Conservation (phyloP, 345 rosid species). For the Salix udensis region DNA sequence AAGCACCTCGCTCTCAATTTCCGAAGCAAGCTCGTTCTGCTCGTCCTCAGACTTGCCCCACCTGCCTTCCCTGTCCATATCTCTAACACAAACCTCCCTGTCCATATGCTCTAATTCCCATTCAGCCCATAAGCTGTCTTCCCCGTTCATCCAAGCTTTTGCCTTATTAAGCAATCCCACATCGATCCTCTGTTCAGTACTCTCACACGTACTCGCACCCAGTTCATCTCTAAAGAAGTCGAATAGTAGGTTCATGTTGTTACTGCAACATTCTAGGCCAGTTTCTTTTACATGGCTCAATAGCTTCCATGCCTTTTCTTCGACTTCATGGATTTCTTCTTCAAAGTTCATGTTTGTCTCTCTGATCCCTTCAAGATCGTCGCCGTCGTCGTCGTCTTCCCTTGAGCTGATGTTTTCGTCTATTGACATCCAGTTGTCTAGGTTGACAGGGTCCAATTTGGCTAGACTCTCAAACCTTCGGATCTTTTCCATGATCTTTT, state of each 20-base stretch:
- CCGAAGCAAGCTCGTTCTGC: slow-evolving; percentile 28
- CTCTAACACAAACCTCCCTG: slow-evolving; percentile 33
- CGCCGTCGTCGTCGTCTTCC: neutral
- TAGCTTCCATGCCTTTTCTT: slow-evolving; percentile 42
- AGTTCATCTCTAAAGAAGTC: slow-evolving; percentile 52
- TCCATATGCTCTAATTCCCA: slow-evolving; percentile 19
- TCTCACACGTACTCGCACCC: slow-evolving; percentile 6
- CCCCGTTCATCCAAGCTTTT: slow-evolving; percentile 46
- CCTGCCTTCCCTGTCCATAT: slow-evolving; percentile 28
- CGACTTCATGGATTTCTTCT: slow-evolving; percentile 21
- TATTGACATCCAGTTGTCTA: slow-evolving; percentile 34
- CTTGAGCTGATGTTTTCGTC: slow-evolving; percentile 23
- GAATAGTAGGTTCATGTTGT: slow-evolving; percentile 19
- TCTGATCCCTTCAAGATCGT: neutral
- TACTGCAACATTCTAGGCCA: slow-evolving; percentile 20
- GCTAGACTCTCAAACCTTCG: slow-evolving; percentile 32
- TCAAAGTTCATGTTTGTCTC: neutral
- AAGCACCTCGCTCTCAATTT: slow-evolving; percentile 28
- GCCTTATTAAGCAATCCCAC: slow-evolving; percentile 29
- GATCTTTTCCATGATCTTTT: slow-evolving; percentile 39
- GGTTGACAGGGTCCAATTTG: slow-evolving; percentile 27
- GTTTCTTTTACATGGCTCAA: slow-evolving; percentile 36
- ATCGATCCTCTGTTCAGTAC: slow-evolving; percentile 7
- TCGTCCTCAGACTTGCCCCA: slow-evolving; percentile 44
- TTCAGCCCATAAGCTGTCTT: slow-evolving; percentile 16